Evolutionary conservation across 129 eudicot genomes (phyloP), one percentile per base, ranked within the genome.

Genomic region (Escallonia rubra): DNA sequence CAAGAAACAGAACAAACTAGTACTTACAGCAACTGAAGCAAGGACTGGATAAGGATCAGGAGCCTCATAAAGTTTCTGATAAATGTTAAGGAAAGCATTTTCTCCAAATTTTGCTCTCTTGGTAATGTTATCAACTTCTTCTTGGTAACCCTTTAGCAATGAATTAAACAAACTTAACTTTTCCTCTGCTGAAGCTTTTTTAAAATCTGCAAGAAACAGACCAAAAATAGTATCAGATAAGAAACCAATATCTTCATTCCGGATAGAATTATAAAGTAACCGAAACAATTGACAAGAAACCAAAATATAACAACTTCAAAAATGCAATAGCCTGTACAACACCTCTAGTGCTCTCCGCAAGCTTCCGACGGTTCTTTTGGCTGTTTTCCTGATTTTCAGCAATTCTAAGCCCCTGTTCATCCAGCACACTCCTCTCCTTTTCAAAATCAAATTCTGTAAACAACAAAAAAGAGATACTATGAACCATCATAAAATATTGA

Each of bases 261-360:
- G 57, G 66, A 23, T 45, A 3, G 55, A 2, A 7, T 16, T n/a
- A n/a, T n/a, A n/a, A n/a, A n/a, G n/a, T n/a, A n/a, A 6, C 48
- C 15, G 57, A 13, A 12, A 54, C 6, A 54, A 54, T 13, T 54
- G 3, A 46, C 23, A 11, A 54, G 34, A 23, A 23, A 11, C 59
- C 59, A 54, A 34, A 12, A 54, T 11, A 11, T 54, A 3, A n/a
- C 6, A 11, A 11, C 34, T 54, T 54, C 34, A n/a, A 52, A 41
- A 41, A 15, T 4, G 3, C 51, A 69, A 40, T 14, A 38, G 43
- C 51, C 54, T 43, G 59, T 56, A 57, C 10, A 59, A 68, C 73
- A 92, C 98, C 98, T 93, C 99, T 80, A 69, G 99, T 93, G 81
- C 90, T 89, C 89, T 93, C 99, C 7, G 99, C 99, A 47, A 93